These are phyloP conservation scores for Pichia kudriavzevii DNA, from an alignment of 1,139 yeast species.

Conservation along the genomic window DNA sequence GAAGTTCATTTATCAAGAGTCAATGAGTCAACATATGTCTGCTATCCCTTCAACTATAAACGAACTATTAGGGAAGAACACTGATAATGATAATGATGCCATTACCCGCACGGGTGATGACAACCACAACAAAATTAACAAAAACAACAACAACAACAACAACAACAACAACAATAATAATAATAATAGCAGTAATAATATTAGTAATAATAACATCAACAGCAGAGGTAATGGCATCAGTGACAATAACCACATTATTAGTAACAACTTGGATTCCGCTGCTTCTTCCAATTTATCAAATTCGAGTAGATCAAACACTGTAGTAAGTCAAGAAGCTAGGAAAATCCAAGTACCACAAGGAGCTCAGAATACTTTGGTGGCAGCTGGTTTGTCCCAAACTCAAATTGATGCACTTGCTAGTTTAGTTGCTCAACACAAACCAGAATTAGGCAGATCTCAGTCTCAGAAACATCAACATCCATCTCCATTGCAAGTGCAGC, in stretches of 20 bases:
- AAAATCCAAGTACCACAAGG: constrained; percentile 64
- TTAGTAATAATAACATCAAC: not conserved
- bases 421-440: constrained; percentile 62
- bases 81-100: not conserved
- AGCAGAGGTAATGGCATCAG: not conserved
- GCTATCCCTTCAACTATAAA: constrained; percentile 25
- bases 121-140: constrained; percentile 7
- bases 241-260: too few relatives aligned
- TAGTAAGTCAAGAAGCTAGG: constrained; percentile 34
- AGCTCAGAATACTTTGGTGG: constrained; percentile 52
- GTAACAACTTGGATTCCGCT: too few relatives aligned
- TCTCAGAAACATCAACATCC: constrained; percentile 2
- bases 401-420: constrained; percentile 71
- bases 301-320: not conserved
- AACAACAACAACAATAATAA: constrained; percentile 8
- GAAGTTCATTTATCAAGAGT: constrained; percentile 15
- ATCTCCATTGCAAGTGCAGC: not conserved
- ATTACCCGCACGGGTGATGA: constrained; percentile 1
- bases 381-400: constrained; percentile 57
- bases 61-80: constrained; percentile 17
- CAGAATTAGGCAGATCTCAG: constrained; percentile 15
- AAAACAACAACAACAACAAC: constrained; percentile 14
- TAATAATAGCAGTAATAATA: constrained; percentile 1
- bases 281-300: not conserved
- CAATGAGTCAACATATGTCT: constrained; percentile 14